A percentile compares a stretch with the other conserved stretches of the same genome.
These are phyloP conservation scores for Diaporthe citri DNA, from an alignment of 2,329 filamentous ascomycete species.

Conservation along the genomic window DNA sequence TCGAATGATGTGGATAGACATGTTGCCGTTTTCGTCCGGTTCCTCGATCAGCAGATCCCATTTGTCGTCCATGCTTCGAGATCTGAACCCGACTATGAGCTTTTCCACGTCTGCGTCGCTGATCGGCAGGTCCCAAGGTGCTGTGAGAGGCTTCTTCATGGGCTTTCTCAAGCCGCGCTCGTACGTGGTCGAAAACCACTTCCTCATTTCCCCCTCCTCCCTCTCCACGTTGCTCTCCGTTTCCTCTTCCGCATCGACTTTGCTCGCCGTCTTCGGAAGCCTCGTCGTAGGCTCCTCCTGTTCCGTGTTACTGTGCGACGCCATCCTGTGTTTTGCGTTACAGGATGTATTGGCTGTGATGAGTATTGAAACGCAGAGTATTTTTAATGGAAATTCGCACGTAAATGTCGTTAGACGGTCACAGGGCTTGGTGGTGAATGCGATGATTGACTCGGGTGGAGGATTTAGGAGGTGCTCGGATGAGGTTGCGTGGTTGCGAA, in stretches of 20 bases:
- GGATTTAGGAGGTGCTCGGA: no score
- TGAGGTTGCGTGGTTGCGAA: no score
- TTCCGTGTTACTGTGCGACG: neutral
- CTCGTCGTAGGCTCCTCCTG: neutral
- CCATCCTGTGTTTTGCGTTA: neutral
- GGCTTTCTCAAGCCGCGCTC: slow-evolving; percentile 44
- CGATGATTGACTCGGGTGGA: neutral
- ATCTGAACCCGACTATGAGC: slow-evolving; percentile 43
- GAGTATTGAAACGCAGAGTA: neutral
- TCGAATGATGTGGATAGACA: slow-evolving; percentile 44
- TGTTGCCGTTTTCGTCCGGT: slow-evolving; percentile 41
- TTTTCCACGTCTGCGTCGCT: slow-evolving; percentile 44
- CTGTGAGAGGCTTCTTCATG: slow-evolving; percentile 40
- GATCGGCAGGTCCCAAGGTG: slow-evolving; percentile 42
- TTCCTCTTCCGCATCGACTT: neutral
- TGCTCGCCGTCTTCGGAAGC: neutral
- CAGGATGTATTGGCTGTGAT: neutral
- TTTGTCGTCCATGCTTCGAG: slow-evolving; percentile 43
- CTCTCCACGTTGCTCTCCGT: neutral
- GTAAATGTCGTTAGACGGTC: neutral
- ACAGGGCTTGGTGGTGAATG: neutral
- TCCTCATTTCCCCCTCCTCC: no score
- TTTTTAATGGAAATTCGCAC: neutral
- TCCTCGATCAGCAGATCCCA: slow-evolving; percentile 43
- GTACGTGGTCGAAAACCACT: slow-evolving; percentile 5